These are phyloP conservation scores for Clitopilus hobsonii DNA, from an alignment of 768 basidiomycete genomes.

Conservation along the genomic window DNA sequence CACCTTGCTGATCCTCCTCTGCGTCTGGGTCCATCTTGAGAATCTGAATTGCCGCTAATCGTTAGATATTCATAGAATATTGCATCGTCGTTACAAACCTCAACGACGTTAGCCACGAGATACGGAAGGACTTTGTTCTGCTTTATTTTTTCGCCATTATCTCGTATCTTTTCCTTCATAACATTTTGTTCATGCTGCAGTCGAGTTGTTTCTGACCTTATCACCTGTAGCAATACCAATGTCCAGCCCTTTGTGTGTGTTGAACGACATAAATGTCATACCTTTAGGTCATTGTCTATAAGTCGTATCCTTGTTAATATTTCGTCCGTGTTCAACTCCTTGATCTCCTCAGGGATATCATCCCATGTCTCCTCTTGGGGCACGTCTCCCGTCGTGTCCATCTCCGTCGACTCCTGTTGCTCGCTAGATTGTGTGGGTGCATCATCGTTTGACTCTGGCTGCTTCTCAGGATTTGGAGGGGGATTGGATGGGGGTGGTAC, in stretches of 20 bases:
- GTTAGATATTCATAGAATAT: too few relatives aligned
- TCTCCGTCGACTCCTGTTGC: slow-evolving; percentile 34
- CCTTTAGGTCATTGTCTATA: slow-evolving; percentile 97
- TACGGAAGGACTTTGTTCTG: slow-evolving; percentile 99
- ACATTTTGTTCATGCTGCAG: slow-evolving; percentile 91
- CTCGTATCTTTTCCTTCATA: slow-evolving; percentile 98
- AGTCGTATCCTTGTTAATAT: slow-evolving; percentile 85
- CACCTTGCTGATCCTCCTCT: slow-evolving; percentile 90
- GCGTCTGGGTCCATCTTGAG: slow-evolving; percentile 93
- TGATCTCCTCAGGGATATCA: slow-evolving; percentile 88
- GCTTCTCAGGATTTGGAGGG: slow-evolving; percentile 48
- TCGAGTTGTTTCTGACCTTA: slow-evolving; percentile 91
- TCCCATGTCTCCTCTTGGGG: slow-evolving; percentile 78
- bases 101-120: slow-evolving; percentile 95
- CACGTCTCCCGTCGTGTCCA: slow-evolving; percentile 75
- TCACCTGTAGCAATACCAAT: slow-evolving; percentile 77
- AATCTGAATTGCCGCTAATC: too few relatives aligned
- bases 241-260: too few relatives aligned
- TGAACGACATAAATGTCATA: slow-evolving; percentile 29
- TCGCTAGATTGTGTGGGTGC: slow-evolving; percentile 25
- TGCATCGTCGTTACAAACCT: too few relatives aligned
- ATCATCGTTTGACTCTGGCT: slow-evolving; percentile 30
- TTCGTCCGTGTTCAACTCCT: slow-evolving; percentile 75
- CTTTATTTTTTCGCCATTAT: slow-evolving; percentile 97
- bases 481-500: slow-evolving; percentile 50